Conservation (phyloP, 2,329 filamentous ascomycete genomes). For the Colletotrichum simmondsii region DNA sequence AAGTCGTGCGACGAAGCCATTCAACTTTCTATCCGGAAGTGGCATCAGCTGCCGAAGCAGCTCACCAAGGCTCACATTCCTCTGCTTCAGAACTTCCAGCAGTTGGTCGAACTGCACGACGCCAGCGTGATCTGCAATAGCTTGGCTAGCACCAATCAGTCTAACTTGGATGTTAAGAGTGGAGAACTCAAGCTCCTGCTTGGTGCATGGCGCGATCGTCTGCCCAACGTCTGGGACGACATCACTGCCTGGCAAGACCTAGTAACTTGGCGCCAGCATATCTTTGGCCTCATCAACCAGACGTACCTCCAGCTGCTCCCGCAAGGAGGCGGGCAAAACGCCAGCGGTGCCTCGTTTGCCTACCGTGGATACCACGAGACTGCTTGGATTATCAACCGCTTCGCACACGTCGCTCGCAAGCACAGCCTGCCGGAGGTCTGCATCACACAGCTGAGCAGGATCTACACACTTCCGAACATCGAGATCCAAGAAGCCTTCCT, state of each 20-base stretch:
- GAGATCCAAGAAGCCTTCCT: constrained; percentile 99
- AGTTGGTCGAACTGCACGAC: constrained; percentile 96
- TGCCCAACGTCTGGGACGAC: constrained; percentile 99
- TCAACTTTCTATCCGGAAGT: constrained; percentile 96
- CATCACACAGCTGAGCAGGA: constrained; percentile 95
- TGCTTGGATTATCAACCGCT: constrained; percentile 99
- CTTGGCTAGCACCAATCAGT: constrained; percentile 82
- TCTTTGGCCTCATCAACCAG: constrained; percentile 96
- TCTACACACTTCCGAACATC: constrained; percentile 98
- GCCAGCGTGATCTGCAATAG: constrained; percentile 96
- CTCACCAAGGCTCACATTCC: constrained; percentile 97
- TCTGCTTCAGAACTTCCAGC: constrained; percentile 96
- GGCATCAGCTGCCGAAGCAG: constrained; percentile 95
- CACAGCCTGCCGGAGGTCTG: constrained; percentile 97
- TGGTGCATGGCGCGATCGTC: constrained; percentile 92
- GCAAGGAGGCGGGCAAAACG: constrained; percentile 77
- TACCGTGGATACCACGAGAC: constrained; percentile 99
- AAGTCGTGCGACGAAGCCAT: constrained; percentile 96
- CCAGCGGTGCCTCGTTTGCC: constrained; percentile 91
- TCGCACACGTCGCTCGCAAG: constrained; percentile 96
- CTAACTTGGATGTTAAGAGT: constrained; percentile 92
- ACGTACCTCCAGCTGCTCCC: constrained; percentile 91
- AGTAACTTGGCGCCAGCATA: constrained; percentile 99
- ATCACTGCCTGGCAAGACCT: constrained; percentile 99
- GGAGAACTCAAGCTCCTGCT: constrained; percentile 94